phyloP scores from a whole-genome alignment of 2,329 filamentous ascomycete species.

The Plenodomus lindquistii region DNA sequence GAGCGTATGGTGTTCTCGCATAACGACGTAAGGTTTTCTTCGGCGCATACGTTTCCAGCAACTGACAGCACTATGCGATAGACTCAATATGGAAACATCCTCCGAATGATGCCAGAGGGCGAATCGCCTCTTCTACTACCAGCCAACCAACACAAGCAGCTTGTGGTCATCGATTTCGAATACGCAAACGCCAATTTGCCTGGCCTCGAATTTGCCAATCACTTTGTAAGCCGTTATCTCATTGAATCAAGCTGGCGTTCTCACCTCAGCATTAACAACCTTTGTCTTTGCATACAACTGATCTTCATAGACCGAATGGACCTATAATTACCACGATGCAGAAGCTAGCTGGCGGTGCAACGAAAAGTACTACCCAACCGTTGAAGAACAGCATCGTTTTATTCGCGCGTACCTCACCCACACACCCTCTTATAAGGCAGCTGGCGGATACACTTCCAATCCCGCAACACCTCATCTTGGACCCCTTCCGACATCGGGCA shows the following conservation, averaged over 20 bases:
- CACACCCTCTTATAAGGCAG: slow-evolving; percentile 66
- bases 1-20: slow-evolving; percentile 90
- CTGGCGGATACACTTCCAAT: slow-evolving; percentile 56
- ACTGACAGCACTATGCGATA: slow-evolving; percentile 44
- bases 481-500: slow-evolving; percentile 35
- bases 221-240: slow-evolving; percentile 67
- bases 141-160: slow-evolving; percentile 91
- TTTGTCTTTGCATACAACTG: slow-evolving; percentile 2
- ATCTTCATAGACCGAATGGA: slow-evolving; percentile 74
- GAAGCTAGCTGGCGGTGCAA: slow-evolving; percentile 69
- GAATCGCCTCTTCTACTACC: slow-evolving; percentile 87
- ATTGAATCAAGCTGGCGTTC: neutral
- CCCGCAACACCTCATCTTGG: slow-evolving; percentile 41
- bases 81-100: slow-evolving; percentile 98
- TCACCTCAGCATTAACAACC: neutral
- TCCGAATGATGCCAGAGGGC: slow-evolving; percentile 70
- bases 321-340: slow-evolving; percentile 91
- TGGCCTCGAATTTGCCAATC: slow-evolving; percentile 93
- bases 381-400: slow-evolving; percentile 82
- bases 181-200: slow-evolving; percentile 88
- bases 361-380: slow-evolving; percentile 70
- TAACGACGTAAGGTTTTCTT: slow-evolving; percentile 73
- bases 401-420: slow-evolving; percentile 86
- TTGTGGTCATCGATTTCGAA: slow-evolving; percentile 97
- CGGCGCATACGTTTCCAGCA: neutral